Evolutionary conservation across 1,284 basidiomycete species (phyloP).

Genomic region (Apiotrichum sp.): DNA sequence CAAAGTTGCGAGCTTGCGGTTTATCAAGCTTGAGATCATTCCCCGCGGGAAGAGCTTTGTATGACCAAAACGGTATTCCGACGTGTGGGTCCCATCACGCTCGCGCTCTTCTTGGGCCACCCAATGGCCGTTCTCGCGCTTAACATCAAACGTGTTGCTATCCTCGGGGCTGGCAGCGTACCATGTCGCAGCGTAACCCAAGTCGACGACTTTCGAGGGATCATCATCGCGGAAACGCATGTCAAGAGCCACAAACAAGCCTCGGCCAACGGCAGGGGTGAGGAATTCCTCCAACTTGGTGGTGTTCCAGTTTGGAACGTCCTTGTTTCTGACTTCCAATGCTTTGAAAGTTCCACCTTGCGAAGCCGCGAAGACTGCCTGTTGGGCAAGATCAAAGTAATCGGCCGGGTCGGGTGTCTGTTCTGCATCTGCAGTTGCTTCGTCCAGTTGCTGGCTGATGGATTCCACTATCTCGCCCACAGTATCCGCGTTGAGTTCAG

Average conservation of each 20-base stretch:
- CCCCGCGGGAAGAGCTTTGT: constrained; percentile 19
- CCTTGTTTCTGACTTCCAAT: neutral
- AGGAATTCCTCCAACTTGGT: neutral
- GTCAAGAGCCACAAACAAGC: constrained; percentile 36
- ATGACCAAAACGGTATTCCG: constrained; percentile 24
- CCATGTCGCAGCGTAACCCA: constrained; percentile 19
- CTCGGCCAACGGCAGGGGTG: constrained; percentile 22
- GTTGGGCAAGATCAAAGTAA: constrained; percentile 32
- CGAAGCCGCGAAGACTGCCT: constrained; percentile 28
- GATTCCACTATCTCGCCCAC: neutral
- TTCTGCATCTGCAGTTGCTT: neutral
- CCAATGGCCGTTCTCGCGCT: constrained; percentile 33
- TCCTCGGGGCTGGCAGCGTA: constrained; percentile 6
- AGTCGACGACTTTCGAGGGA: constrained; percentile 3
- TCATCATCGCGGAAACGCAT: constrained; percentile 15
- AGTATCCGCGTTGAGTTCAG: neutral
- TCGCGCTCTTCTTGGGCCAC: constrained; percentile 28
- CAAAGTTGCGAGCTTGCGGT: constrained; percentile 27
- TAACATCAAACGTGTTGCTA: constrained; percentile 19
- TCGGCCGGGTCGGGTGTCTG: neutral
- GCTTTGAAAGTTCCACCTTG: neutral
- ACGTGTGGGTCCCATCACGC: neutral
- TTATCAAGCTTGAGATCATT: constrained; percentile 18
- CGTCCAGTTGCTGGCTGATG: neutral
- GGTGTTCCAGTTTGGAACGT: neutral